A percentile compares a stretch with the other conserved stretches of the same genome.
phyloP scores from a whole-genome alignment of 108 stramenopile genomes.

The Discostella pseudostelligera region DNA sequence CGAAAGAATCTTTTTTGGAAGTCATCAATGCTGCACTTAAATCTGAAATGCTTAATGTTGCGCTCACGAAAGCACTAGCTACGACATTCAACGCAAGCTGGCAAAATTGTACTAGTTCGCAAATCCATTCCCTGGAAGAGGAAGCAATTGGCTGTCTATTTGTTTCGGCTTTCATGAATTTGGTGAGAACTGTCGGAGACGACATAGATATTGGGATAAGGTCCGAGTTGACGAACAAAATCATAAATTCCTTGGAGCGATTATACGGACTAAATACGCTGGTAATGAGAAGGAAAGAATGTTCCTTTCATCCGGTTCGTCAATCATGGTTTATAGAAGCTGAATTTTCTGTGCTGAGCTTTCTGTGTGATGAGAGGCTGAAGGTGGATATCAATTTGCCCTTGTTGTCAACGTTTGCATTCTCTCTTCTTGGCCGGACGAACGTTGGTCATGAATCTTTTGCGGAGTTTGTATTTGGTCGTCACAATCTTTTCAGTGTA shows the following conservation, averaged over 20 bases:
- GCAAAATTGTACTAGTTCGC: constrained; percentile 2
- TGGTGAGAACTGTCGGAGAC: constrained; percentile 1
- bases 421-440: constrained; percentile 61
- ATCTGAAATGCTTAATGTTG: constrained; percentile 18
- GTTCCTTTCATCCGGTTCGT: constrained; percentile 25
- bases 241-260: constrained; percentile 7
- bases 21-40: constrained; percentile 22
- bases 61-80: constrained; percentile 26
- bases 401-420: constrained; percentile 46
- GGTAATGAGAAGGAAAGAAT: not conserved
- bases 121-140: constrained; percentile 21
- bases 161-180: constrained; percentile 34
- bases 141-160: constrained; percentile 41
- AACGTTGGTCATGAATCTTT: constrained; percentile 66
- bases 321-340: constrained; percentile 61
- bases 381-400: constrained; percentile 15
- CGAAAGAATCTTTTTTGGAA: constrained; percentile 21
- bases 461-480: constrained; percentile 60
- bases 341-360: constrained; percentile 57
- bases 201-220: not conserved
- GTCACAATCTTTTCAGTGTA: constrained; percentile 40
- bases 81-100: constrained; percentile 30
- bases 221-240: constrained; percentile 4
- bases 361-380: constrained; percentile 27
- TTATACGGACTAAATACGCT: not conserved